A percentile compares a stretch with the other conserved stretches of the same genome.
These are phyloP conservation scores for Yamadazyma olivae DNA, from an alignment of 805 yeast genomes.

Conservation along the genomic window DNA sequence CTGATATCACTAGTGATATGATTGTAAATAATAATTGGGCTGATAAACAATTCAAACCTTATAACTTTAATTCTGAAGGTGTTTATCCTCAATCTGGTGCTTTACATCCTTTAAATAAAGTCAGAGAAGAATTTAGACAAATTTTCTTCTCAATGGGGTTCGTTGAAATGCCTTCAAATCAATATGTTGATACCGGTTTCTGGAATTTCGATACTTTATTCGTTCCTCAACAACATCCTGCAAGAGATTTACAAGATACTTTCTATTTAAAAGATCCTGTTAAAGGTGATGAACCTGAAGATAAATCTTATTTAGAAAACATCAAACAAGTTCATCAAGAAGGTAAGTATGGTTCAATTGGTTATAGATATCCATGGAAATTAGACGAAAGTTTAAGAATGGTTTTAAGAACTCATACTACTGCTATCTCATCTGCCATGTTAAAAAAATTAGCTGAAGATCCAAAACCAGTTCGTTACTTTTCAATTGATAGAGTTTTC, in stretches of 20 bases:
- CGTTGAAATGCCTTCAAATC: conserved; percentile 98
- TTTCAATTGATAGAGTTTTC: conserved; percentile 97
- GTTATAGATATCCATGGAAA: conserved; percentile 98
- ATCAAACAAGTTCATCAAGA: conserved; percentile 81
- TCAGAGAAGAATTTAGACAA: conserved; percentile 96
- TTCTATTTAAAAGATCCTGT: conserved; percentile 94
- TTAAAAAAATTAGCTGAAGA: conserved; percentile 81
- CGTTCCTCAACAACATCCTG: conserved; percentile 99
- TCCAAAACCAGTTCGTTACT: conserved; percentile 87
- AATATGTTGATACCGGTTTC: conserved; percentile 96
- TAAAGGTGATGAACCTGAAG: conserved; percentile 78
- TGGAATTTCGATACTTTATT: conserved; percentile 97
- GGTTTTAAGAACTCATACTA: conserved; percentile 96
- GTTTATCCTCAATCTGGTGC: conserved; percentile 85
- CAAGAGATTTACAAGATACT: conserved; percentile 98
- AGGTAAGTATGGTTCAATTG: conserved; percentile 92
- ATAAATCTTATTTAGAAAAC: conserved; percentile 71
- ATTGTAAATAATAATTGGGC: conserved; percentile 79
- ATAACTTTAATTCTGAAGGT: conserved; percentile 96
- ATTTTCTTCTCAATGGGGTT: conserved; percentile 98
- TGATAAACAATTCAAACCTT: conserved; percentile 82
- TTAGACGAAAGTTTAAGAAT: conserved; percentile 85
- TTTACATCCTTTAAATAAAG: conserved; percentile 93
- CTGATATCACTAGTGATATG: conserved; percentile 96
- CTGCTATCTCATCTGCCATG: conserved; percentile 89